A percentile compares a stretch with the other conserved stretches of the same genome.
Conservation (phyloP, 1,284 basidiomycete species). For the Takashimella koratensis region DNA sequence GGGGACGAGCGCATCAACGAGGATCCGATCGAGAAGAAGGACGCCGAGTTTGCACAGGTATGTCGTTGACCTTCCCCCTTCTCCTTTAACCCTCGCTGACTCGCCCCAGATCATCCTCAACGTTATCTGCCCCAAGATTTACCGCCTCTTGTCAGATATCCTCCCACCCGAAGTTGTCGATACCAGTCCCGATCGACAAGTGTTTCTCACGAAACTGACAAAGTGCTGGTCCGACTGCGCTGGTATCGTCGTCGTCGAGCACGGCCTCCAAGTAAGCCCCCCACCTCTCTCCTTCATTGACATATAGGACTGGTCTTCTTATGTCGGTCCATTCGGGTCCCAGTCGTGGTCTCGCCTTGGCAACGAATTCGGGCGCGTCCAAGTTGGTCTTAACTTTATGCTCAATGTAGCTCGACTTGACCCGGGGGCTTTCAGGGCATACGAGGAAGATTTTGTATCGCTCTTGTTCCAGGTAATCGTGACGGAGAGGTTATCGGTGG, state of each 20-base stretch:
- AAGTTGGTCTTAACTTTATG: constrained; percentile 68
- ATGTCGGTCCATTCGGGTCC: constrained; percentile 57
- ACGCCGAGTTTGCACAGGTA: constrained; percentile 41
- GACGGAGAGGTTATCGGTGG: constrained; percentile 54
- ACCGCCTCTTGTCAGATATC: constrained; percentile 59
- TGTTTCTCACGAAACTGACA: constrained; percentile 57
- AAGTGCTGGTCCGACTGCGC: constrained; percentile 76
- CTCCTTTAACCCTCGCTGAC: too few relatives aligned
- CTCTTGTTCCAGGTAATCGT: constrained; percentile 60
- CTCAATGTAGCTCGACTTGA: constrained; percentile 63
- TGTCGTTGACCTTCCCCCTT: constrained; percentile 1
- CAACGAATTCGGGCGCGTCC: constrained; percentile 54
- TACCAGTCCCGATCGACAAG: constrained; percentile 30
- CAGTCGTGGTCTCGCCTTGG: constrained; percentile 62
- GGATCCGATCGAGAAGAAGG: constrained; percentile 32
- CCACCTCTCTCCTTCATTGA: neutral
- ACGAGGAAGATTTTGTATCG: constrained; percentile 57
- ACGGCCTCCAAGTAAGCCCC: constrained; percentile 54
- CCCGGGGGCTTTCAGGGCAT: constrained; percentile 57
- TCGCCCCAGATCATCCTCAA: constrained; percentile 57
- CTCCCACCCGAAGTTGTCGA: constrained; percentile 41
- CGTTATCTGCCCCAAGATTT: constrained; percentile 60
- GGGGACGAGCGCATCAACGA: constrained; percentile 26
- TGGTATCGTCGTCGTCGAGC: constrained; percentile 60
- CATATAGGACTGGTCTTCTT: constrained; percentile 62